Conservation (phyloP, 805 yeast genomes). For the Diddensiella transvaalensis region DNA sequence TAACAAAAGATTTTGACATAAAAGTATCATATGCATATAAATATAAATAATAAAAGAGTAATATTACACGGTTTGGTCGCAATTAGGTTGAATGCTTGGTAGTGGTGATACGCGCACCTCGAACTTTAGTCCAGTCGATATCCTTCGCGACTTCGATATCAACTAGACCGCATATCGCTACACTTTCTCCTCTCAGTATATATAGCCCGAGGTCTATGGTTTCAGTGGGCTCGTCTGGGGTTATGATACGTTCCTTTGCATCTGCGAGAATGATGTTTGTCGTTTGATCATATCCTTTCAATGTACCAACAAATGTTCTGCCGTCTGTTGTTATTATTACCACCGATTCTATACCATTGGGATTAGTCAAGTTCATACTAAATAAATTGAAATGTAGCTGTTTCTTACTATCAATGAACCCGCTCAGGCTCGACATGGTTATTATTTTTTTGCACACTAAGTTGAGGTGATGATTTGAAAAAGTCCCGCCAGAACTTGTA, state of each 20-base stretch:
- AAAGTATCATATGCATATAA: constrained; percentile 1
- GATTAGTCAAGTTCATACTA: too few species aligned
- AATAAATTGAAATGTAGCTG: too few species aligned
- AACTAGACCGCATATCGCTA: constrained; percentile 33
- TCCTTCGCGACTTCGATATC: constrained; percentile 31
- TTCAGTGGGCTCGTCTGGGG: constrained; percentile 26
- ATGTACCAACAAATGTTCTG: constrained; percentile 29
- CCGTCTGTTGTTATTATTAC: constrained; percentile 37
- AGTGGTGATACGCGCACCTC: constrained; percentile 19
- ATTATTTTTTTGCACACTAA: too few species aligned
- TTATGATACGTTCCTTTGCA: constrained; percentile 29
- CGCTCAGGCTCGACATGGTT: constrained; percentile 13
- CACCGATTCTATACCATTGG: constrained; percentile 21
- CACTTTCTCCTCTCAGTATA: constrained; percentile 36
- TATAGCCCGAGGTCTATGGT: constrained; percentile 33
- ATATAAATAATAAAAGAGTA: constrained; percentile 7
- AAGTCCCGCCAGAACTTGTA: too few species aligned
- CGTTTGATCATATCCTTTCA: constrained; percentile 37
- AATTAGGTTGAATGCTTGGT: constrained; percentile 24
- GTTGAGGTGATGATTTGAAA: too few species aligned
- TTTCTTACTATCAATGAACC: constrained; percentile 13
- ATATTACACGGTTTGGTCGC: too few species aligned
- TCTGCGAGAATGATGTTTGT: constrained; percentile 33
- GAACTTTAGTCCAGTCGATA: constrained; percentile 34
- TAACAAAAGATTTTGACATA: neutral